Base-by-base conservation (phyloP, 495 filamentous ascomycete genomes). In the Extremus antarcticus region DNA sequence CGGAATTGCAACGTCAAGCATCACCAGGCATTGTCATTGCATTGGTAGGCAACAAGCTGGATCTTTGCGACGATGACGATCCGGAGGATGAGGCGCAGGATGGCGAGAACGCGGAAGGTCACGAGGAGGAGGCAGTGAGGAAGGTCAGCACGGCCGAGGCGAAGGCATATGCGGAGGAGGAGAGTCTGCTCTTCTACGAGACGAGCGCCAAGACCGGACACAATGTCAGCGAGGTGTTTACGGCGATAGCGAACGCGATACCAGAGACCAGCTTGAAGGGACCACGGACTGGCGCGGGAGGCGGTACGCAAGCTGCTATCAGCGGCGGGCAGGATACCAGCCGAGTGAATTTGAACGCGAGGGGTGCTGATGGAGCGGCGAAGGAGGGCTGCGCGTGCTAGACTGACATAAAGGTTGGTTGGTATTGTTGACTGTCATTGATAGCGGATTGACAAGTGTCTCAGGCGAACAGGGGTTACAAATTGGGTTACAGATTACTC, bases 21-120 rank as follows among this genome's bases (percentile, higher is more conserved):
- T 89, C 83, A 32, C 92, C 92, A 15, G 94, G 94, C 32, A 98
- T 98, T 61, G 94, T 97, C 47, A 97, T 98, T 64, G 90, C 92
- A 29, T 78, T 98, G 10, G 92, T 98, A 41, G 92, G 92, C 62
- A 98, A 98, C 78, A 98, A 98, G 74, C 76, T 92, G 56, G 92
- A 98, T 74, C 81, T 98, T 66, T 46, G 56, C 43, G 50, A 59
- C 59, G 77, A 76, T 47, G 77, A 82, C 55, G 71, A 68, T 41
- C 73, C 72, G 19, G 65, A 63, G 56, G 50, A 48, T 17, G 57
- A 59, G 16, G 59, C 59, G 17, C 70, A 71, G 8, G 71, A 62
- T 40, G 76, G 72, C 3, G 70, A 23, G 2, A 79, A 78, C 19
- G 87, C 83, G 23, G 78, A 78, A 43, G 69, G 59, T 23, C 62